phyloP scores from a whole-genome alignment of 495 filamentous ascomycete species.

The Podospora pseudopauciseta region DNA sequence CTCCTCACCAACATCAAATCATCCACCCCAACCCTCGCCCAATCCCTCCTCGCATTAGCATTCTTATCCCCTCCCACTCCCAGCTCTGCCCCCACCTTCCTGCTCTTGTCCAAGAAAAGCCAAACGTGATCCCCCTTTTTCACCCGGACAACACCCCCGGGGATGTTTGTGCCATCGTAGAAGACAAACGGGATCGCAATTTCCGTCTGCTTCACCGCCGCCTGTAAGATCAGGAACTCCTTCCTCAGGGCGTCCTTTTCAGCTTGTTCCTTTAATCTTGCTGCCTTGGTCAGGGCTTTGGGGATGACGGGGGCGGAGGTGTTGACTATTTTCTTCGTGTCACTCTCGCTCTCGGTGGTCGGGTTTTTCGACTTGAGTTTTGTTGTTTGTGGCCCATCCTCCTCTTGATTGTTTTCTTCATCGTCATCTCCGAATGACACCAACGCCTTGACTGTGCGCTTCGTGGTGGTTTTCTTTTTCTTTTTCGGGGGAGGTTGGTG shows the following conservation, averaged over 20 bases:
- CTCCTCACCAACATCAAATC: conserved; percentile 92
- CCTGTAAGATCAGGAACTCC: conserved; percentile 80
- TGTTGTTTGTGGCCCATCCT: conserved; percentile 37
- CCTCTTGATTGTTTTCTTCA: conserved; percentile 31
- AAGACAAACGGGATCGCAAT: conserved; percentile 95
- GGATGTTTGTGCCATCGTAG: conserved; percentile 96
- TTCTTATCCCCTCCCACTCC: conserved; percentile 62
- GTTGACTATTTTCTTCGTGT: conserved; percentile 47
- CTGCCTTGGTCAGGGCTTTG: conserved; percentile 80
- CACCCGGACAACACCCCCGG: conserved; percentile 72
- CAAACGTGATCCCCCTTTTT: conserved; percentile 92
- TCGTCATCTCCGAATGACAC: conserved; percentile 45
- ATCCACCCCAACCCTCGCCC: conserved; percentile 93
- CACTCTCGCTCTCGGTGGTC: neutral
- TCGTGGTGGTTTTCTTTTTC: conserved; percentile 32
- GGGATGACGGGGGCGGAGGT: conserved; percentile 64
- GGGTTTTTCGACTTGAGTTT: conserved; percentile 8
- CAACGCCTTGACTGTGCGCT: conserved; percentile 34
- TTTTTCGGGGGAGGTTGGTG: conserved; percentile 21
- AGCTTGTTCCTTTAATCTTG: conserved; percentile 74
- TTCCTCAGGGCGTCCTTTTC: conserved; percentile 78
- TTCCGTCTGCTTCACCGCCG: conserved; percentile 82
- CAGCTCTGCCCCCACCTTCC: conserved; percentile 83
- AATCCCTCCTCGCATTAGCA: conserved; percentile 68
- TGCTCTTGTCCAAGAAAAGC: conserved; percentile 84